A percentile compares a stretch with the other conserved stretches of the same genome.
Conservation (phyloP, 2,329 filamentous ascomycete species). For the Xylariomycetidae sp. region DNA sequence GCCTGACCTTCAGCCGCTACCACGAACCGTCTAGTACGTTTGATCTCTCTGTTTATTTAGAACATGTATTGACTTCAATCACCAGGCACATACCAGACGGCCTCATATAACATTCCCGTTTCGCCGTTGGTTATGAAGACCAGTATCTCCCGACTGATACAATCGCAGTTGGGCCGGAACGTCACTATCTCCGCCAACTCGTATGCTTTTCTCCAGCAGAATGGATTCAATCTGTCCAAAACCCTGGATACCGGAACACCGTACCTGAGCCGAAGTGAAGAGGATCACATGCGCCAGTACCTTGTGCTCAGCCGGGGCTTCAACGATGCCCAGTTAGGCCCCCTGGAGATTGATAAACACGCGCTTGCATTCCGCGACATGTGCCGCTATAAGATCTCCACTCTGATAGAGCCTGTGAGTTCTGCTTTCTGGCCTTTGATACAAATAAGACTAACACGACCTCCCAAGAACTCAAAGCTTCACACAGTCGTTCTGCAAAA, state of each 20-base stretch:
- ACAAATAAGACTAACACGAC: not conserved
- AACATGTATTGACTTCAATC: slow-evolving; percentile 4
- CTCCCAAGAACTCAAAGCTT: too few species aligned
- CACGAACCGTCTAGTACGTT: slow-evolving; percentile 5
- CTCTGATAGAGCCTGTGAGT: not conserved
- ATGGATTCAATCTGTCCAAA: slow-evolving; percentile 21
- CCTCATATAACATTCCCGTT: slow-evolving; percentile 27
- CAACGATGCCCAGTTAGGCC: not conserved
- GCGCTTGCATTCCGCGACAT: not conserved
- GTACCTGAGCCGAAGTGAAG: slow-evolving; percentile 26
- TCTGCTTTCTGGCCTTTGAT: not conserved
- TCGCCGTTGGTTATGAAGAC: slow-evolving; percentile 21
- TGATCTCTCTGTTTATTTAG: not conserved
- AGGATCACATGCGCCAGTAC: slow-evolving; percentile 6
- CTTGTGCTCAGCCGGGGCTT: not conserved
- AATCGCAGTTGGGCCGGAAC: slow-evolving; percentile 19
- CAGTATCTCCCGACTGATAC: slow-evolving; percentile 8
- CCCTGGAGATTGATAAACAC: not conserved
- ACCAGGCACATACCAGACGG: slow-evolving; percentile 14
- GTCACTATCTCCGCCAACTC: slow-evolving; percentile 23
- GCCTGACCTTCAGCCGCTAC: slow-evolving; percentile 28
- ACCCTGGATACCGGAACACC: slow-evolving; percentile 22
- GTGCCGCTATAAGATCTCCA: not conserved
- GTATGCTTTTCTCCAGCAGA: slow-evolving; percentile 23
- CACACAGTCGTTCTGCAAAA: too few species aligned